phyloP scores from a whole-genome alignment of 148 eudicot genomes.

The Gaultheria prostrata region DNA sequence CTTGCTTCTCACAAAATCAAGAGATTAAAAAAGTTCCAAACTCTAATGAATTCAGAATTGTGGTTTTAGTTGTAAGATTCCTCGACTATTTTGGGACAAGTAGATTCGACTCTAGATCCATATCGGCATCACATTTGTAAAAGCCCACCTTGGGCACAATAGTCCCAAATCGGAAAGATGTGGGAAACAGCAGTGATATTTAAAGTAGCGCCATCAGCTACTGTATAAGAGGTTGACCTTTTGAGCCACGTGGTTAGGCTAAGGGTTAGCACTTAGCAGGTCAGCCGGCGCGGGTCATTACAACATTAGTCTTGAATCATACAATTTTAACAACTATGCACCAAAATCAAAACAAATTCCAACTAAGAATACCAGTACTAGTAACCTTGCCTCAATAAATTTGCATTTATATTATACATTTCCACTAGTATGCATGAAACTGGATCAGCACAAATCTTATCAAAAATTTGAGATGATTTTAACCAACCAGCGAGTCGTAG shows the following conservation, averaged over 20 bases:
- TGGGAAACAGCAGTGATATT: too few species aligned
- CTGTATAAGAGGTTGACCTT: too few species aligned
- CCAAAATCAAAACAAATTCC: neutral
- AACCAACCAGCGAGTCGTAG: conserved; percentile 78
- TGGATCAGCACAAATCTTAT: neutral
- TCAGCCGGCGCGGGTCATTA: too few species aligned
- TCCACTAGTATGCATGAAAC: neutral
- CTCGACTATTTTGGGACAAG: neutral
- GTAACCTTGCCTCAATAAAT: neutral
- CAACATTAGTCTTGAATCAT: neutral
- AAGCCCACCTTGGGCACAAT: too few species aligned
- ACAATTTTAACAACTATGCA: neutral
- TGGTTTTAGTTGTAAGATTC: neutral
- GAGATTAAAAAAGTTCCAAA: neutral
- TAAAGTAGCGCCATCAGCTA: too few species aligned
- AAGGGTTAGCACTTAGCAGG: too few species aligned
- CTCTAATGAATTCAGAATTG: neutral
- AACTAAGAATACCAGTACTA: neutral
- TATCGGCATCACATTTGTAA: neutral
- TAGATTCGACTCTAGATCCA: neutral
- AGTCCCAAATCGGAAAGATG: too few species aligned
- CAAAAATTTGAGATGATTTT: conserved; percentile 7
- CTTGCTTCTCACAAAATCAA: too few species aligned
- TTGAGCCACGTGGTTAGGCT: too few species aligned
- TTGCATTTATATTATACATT: neutral